These are phyloP conservation scores for Dillenia suffruticosa DNA, from an alignment of 164 flowering plant species.

Conservation along the genomic window DNA sequence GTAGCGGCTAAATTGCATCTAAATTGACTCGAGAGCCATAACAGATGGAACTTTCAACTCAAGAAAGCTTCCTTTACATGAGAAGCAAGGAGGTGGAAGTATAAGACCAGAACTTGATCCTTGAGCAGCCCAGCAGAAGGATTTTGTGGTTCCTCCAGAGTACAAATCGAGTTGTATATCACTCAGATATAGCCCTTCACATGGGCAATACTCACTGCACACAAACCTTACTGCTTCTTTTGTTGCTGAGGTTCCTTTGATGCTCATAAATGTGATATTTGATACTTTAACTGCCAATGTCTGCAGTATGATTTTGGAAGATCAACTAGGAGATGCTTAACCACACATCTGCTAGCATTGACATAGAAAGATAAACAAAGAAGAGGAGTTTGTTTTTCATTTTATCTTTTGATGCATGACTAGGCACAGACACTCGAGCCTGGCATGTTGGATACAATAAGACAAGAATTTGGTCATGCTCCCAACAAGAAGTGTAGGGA, in stretches of 20 bases:
- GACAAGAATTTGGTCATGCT: too few species aligned
- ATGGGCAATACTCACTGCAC: conserved; percentile 79
- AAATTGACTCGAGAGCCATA: conserved; percentile 10
- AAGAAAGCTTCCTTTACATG: conserved; percentile 26
- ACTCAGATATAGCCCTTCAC: conserved; percentile 55
- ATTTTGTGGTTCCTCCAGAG: conserved; percentile 31
- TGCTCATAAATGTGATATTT: conserved; percentile 45
- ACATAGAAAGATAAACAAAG: too few species aligned
- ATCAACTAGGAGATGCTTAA: neutral
- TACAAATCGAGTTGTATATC: conserved; percentile 47
- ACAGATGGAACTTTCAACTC: conserved; percentile 16
- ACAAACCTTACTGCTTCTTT: conserved; percentile 65
- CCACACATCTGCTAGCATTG: too few species aligned
- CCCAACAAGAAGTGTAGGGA: too few species aligned
- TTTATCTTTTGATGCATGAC: too few species aligned
- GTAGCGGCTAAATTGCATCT: too few species aligned
- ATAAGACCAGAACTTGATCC: conserved; percentile 55
- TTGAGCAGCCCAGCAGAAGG: conserved; percentile 78
- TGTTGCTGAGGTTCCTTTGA: conserved; percentile 80
- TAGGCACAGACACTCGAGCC: too few species aligned
- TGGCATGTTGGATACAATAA: too few species aligned
- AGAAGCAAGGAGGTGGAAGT: conserved; percentile 59
- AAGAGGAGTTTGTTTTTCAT: too few species aligned
- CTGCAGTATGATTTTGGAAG: conserved; percentile 33
- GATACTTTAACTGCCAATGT: conserved; percentile 57